Conservation (phyloP, 108 stramenopile species). For the Pseudonitzschia pungens region DNA sequence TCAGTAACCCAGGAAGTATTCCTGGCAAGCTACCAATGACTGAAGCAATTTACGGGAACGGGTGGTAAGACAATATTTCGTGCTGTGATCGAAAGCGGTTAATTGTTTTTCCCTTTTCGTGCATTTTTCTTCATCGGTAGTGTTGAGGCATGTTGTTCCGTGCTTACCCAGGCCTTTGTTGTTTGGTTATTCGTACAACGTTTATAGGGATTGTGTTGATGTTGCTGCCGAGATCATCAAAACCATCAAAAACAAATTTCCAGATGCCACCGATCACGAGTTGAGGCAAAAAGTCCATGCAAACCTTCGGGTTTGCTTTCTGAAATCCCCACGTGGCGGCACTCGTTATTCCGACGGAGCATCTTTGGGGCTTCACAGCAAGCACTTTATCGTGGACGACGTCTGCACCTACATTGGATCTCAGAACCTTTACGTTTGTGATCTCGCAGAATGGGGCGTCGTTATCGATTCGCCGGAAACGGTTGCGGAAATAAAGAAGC, state of each 20-base stretch:
- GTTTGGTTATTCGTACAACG: too few relatives aligned
- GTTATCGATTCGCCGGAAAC: slow-evolving; percentile 38
- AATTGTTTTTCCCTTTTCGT: neutral
- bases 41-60: slow-evolving; percentile 62
- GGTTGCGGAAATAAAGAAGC: slow-evolving; percentile 26
- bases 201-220: slow-evolving; percentile 43
- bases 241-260: slow-evolving; percentile 32
- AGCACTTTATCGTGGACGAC: slow-evolving; percentile 54
- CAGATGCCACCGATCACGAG: slow-evolving; percentile 30
- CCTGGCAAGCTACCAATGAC: slow-evolving; percentile 43
- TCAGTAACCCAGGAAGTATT: slow-evolving; percentile 41
- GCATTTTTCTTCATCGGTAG: too few relatives aligned
- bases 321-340: slow-evolving; percentile 35
- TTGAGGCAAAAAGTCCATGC: slow-evolving; percentile 34
- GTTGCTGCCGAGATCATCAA: slow-evolving; percentile 55
- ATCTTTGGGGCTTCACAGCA: slow-evolving; percentile 51
- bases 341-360: slow-evolving; percentile 36
- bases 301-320: slow-evolving; percentile 48
- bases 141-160: too few relatives aligned
- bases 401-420: slow-evolving; percentile 45
- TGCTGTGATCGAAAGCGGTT: neutral
- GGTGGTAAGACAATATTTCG: slow-evolving; percentile 34
- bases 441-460: slow-evolving; percentile 57
- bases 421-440: slow-evolving; percentile 48
- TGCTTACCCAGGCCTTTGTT: too few relatives aligned